Base-by-base conservation (phyloP, 768 basidiomycete genomes). In the Mycena chlorophos region DNA sequence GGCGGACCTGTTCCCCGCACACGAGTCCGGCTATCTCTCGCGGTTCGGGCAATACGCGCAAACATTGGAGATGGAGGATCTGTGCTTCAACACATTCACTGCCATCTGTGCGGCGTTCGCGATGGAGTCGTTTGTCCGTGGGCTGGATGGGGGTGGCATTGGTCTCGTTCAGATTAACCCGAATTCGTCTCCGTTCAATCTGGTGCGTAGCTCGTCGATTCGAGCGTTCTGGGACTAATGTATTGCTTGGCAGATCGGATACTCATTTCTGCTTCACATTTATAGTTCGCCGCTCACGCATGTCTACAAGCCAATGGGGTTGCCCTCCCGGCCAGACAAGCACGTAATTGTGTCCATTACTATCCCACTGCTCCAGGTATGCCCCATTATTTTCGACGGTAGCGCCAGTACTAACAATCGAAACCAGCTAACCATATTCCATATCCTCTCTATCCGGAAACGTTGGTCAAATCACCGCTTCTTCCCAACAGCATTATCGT, bases 1-100 rank as follows among this genome's bases (percentile, higher is more conserved):
- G 0, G 73, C 79, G 4, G 71, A 76, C 54, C 54, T 73, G 6
- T 76, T 72, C 54, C 75, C 80, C 3, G 58, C 71, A 3, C 61
- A 69, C 19, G 55, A 65, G 39, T 69, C 66, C 19, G 49, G 63
- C 8, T 71, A 66, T 49, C 57, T 54, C 43, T 52, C 49, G 37
- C 51, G 40, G n/a, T 52, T 54, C 17, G 60, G 62, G 37, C 16
- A 62, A 25, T 66, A 64, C 63, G 28, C 79, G 12, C 69, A 70
- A 30, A 30, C 64, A 2, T 50, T 87, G 60, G 79, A 83, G 31
- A 89, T 87, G 75, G 68, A 77, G 0, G 75, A 84, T 23, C 72
- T 91, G 10, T 89, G 88, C 66, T 91, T 90, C 89, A 72, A 71
- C 28, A 89, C 87, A 0, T 91, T 91, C 66, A 76, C 78, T 37